Conservation (phyloP, 345 rosid species). For the Raphanus sativus region DNA sequence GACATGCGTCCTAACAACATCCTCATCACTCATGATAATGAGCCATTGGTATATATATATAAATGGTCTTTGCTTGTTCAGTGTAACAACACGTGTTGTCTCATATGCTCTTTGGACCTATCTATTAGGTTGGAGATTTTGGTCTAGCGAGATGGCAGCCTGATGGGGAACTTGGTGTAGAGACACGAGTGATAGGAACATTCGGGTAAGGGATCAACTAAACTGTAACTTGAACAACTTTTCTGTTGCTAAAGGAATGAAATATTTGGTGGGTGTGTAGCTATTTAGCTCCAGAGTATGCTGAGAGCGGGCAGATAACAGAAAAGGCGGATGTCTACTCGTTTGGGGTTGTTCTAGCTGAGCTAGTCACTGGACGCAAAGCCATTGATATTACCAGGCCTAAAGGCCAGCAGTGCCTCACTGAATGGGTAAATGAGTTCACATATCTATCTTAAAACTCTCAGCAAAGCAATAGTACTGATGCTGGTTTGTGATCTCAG, state of each 20-base stretch:
- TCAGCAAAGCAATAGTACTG: slow-evolving; percentile 16
- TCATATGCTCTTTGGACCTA: neutral
- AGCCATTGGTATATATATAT: neutral
- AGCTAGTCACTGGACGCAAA: slow-evolving; percentile 94
- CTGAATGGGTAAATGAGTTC: slow-evolving; percentile 80
- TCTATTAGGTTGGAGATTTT: slow-evolving; percentile 88
- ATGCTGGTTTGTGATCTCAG: slow-evolving; percentile 40
- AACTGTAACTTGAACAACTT: slow-evolving; percentile 16
- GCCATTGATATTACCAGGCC: slow-evolving; percentile 89
- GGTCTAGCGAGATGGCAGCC: slow-evolving; percentile 99
- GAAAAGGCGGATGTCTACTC: slow-evolving; percentile 98
- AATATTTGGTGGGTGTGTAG: slow-evolving; percentile 40
- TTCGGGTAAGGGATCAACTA: slow-evolving; percentile 65
- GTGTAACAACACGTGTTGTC: slow-evolving; percentile 1
- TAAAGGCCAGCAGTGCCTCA: slow-evolving; percentile 94
- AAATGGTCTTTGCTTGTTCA: neutral
- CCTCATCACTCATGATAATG: neutral
- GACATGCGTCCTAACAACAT: slow-evolving; percentile 53
- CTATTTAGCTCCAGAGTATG: slow-evolving; percentile 98
- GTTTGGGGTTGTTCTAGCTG: slow-evolving; percentile 94
- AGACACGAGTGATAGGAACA: slow-evolving; percentile 97
- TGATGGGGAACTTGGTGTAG: slow-evolving; percentile 89
- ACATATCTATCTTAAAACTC: neutral
- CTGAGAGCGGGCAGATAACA: slow-evolving; percentile 95
- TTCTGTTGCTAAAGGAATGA: slow-evolving; percentile 12